phyloP scores from a whole-genome alignment of 2,329 filamentous ascomycete species.

The Knufia fluminis region DNA sequence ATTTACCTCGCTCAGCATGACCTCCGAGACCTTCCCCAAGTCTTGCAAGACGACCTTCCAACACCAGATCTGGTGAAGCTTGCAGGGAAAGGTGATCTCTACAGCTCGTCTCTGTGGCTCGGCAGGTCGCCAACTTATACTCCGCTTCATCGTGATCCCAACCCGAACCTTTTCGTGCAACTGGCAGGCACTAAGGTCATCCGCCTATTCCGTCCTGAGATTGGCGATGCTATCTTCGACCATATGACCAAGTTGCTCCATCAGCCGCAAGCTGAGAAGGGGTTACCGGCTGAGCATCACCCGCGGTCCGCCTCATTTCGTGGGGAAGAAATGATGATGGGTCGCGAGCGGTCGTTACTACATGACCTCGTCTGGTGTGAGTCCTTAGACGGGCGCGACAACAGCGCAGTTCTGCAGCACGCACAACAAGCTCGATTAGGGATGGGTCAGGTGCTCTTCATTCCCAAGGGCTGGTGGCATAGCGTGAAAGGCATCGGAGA shows the following conservation, averaged over 20 bases:
- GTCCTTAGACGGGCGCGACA: constrained; percentile 11
- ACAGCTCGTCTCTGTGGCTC: constrained; percentile 79
- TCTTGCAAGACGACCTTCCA: constrained; percentile 57
- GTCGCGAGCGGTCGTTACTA: constrained; percentile 57
- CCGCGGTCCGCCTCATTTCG: constrained; percentile 46
- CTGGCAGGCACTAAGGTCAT: constrained; percentile 63
- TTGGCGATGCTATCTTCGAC: constrained; percentile 57
- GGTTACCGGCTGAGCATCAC: neutral
- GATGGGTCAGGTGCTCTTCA: constrained; percentile 64
- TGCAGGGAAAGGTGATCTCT: constrained; percentile 72
- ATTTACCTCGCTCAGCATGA: constrained; percentile 81
- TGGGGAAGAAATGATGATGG: constrained; percentile 86
- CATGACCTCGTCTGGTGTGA: constrained; percentile 62
- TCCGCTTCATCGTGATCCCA: constrained; percentile 84
- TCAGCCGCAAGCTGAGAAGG: constrained; percentile 18
- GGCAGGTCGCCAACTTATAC: constrained; percentile 81
- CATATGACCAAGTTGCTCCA: constrained; percentile 33
- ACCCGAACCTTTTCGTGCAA: constrained; percentile 87
- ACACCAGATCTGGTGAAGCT: constrained; percentile 54
- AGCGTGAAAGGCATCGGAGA: constrained; percentile 58
- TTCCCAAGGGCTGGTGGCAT: constrained; percentile 82
- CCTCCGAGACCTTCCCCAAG: constrained; percentile 56
- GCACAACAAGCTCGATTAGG: constrained; percentile 48
- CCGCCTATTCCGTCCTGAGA: constrained; percentile 57
- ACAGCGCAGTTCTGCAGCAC: constrained; percentile 22